Evolutionary conservation across 2,329 filamentous ascomycete genomes (phyloP).

Genomic region (Cladophialophora yegresii): DNA sequence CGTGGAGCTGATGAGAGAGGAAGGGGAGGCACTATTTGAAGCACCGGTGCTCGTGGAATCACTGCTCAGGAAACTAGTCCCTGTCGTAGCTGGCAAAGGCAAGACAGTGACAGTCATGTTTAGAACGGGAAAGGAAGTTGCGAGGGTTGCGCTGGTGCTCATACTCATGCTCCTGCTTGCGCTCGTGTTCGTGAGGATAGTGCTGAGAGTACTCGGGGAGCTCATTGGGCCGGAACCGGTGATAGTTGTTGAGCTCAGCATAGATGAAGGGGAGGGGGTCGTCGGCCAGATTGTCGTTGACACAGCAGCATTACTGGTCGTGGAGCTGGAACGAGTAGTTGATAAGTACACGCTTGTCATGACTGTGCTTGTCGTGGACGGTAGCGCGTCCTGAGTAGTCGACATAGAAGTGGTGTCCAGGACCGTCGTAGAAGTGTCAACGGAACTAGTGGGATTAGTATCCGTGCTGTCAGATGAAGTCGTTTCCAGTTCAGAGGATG

Average conservation of each 20-base stretch:
- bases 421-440: not conserved
- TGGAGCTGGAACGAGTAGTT: not conserved
- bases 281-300: not conserved
- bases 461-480: not conserved
- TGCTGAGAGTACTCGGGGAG: constrained; percentile 2
- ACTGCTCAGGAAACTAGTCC: not conserved
- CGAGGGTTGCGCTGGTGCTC: not conserved
- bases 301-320: not conserved
- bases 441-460: not conserved
- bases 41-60: not conserved
- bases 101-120: not conserved
- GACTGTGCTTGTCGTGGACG: not conserved
- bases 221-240: not conserved
- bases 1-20: constrained; percentile 2
- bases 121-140: not conserved
- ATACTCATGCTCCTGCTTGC: not conserved
- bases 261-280: not conserved
- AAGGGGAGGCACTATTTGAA: not conserved
- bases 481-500: not conserved
- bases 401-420: not conserved
- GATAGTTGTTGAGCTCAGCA: constrained; percentile 2
- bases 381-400: not conserved
- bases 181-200: not conserved
- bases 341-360: not conserved
- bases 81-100: not conserved